phyloP scores from a whole-genome alignment of 1,284 basidiomycete genomes.

The Naganishia sp. region DNA sequence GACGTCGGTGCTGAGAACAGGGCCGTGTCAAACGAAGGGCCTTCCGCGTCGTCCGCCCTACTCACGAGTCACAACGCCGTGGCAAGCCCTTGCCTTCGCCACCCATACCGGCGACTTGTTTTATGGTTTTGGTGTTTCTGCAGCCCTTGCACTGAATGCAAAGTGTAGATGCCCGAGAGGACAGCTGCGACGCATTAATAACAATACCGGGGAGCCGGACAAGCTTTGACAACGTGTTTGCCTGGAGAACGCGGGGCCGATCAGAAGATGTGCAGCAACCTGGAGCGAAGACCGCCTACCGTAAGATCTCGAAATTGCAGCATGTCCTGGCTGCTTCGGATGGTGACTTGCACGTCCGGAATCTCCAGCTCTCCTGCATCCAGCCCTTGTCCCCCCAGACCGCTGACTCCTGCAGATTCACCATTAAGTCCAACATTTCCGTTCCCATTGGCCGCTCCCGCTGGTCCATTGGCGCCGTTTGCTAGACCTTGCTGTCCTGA shows the following conservation, averaged over 20 bases:
- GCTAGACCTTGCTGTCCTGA: constrained; percentile 26
- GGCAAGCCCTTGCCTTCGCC: constrained; percentile 80
- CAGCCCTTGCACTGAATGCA: constrained; percentile 92
- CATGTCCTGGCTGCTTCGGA: constrained; percentile 86
- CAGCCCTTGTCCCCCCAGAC: constrained; percentile 40
- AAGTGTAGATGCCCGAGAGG: constrained; percentile 88
- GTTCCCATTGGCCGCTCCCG: constrained; percentile 35
- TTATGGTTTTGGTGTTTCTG: constrained; percentile 75
- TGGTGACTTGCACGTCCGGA: constrained; percentile 84
- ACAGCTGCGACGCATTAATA: constrained; percentile 91
- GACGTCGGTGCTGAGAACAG: constrained; percentile 58
- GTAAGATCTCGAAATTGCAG: constrained; percentile 90
- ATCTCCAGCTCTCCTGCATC: constrained; percentile 66
- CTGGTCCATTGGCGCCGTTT: constrained; percentile 9
- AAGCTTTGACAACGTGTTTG: constrained; percentile 90
- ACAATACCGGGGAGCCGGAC: constrained; percentile 98
- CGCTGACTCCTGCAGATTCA: constrained; percentile 25
- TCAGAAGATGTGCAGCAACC: constrained; percentile 2
- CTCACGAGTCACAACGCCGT: constrained; percentile 73
- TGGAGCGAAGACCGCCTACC: constrained; percentile 44
- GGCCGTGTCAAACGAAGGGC: neutral
- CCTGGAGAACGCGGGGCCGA: constrained; percentile 52
- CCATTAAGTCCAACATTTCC: constrained; percentile 54
- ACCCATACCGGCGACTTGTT: constrained; percentile 80
- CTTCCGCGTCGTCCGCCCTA: constrained; percentile 1